phyloP scores from a whole-genome alignment of 2,329 filamentous ascomycete species.

The Fusarium falciforme region DNA sequence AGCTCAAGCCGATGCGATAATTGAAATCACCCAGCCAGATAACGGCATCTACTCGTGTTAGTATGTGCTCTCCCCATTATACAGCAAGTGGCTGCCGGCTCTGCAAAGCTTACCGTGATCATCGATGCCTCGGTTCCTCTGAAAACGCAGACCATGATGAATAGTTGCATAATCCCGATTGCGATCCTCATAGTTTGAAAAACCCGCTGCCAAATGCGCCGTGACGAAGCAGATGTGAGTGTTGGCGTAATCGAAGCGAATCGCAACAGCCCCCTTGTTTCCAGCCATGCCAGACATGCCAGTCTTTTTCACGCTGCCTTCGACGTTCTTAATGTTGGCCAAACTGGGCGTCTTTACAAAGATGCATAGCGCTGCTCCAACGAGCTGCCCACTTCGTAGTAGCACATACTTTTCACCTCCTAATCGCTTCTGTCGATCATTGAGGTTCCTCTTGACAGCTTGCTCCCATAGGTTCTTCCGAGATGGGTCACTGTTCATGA shows the following conservation, averaged over 20 bases:
- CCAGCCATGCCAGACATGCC: conserved; percentile 97
- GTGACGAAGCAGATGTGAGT: conserved; percentile 96
- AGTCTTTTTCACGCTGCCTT: conserved; percentile 93
- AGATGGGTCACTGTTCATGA: conserved; percentile 96
- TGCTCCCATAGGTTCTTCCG: conserved; percentile 88
- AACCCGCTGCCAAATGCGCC: conserved; percentile 94
- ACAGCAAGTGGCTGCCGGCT: neutral
- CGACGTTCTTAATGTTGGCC: conserved; percentile 91
- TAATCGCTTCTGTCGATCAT: conserved; percentile 72
- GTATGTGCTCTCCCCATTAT: conserved; percentile 31
- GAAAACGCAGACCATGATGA: conserved; percentile 86
- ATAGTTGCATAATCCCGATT: conserved; percentile 95
- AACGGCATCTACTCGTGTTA: conserved; percentile 67
- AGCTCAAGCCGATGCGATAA: conserved; percentile 88
- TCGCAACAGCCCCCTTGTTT: conserved; percentile 97
- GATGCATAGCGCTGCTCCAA: conserved; percentile 91
- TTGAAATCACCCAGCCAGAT: conserved; percentile 99
- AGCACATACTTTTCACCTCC: conserved; percentile 86
- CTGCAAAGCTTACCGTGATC: conserved; percentile 75
- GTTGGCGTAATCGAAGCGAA: conserved; percentile 93
- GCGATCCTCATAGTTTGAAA: conserved; percentile 95
- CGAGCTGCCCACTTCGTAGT: conserved; percentile 90
- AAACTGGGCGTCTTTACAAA: conserved; percentile 86
- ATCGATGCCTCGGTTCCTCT: conserved; percentile 89
- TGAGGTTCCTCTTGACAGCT: conserved; percentile 82